These are phyloP conservation scores for Panicum hallii DNA, from an alignment of 202 grass and related monocot species.

Conservation along the genomic window DNA sequence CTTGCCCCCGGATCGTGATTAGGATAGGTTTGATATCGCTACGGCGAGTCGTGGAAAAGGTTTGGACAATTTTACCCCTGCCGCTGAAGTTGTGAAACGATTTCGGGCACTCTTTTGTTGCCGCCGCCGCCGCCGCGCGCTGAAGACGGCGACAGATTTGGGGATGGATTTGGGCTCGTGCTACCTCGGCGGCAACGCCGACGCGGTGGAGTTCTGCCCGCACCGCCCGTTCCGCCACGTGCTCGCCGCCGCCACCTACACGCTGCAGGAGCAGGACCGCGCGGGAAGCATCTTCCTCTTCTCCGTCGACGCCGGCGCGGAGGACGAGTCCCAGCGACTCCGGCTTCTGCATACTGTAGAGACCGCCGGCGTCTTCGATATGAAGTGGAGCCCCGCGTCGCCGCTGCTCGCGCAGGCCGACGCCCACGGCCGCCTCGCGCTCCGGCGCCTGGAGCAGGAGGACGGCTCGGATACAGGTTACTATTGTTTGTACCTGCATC, in stretches of 20 bases:
- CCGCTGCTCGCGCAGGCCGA: slow-evolving; percentile 85
- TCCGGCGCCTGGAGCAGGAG: slow-evolving; percentile 57
- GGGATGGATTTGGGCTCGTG: slow-evolving; percentile 79
- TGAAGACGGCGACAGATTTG: neutral
- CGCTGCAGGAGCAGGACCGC: slow-evolving; percentile 79
- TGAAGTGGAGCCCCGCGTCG: slow-evolving; percentile 77
- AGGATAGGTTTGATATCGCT: slow-evolving; percentile 26
- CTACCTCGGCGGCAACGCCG: slow-evolving; percentile 76
- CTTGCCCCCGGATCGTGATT: slow-evolving; percentile 27
- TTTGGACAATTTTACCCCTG: slow-evolving; percentile 53
- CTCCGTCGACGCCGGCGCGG: slow-evolving; percentile 43
- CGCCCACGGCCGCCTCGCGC: slow-evolving; percentile 64
- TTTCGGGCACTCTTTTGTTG: neutral
- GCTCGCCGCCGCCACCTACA: slow-evolving; percentile 81
- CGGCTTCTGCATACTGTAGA: slow-evolving; percentile 60
- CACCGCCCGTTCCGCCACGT: slow-evolving; percentile 65
- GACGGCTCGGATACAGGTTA: slow-evolving; percentile 40
- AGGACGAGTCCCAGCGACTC: slow-evolving; percentile 44
- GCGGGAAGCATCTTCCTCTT: slow-evolving; percentile 75
- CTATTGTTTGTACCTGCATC: slow-evolving; percentile 7
- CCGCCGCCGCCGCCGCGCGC: slow-evolving; percentile 14
- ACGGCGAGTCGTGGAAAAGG: neutral
- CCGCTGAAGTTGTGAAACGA: neutral
- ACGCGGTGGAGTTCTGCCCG: slow-evolving; percentile 88
- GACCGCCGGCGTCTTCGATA: slow-evolving; percentile 79